phyloP scores from a whole-genome alignment of 768 basidiomycete species.

The Pisolithus microcarpus region DNA sequence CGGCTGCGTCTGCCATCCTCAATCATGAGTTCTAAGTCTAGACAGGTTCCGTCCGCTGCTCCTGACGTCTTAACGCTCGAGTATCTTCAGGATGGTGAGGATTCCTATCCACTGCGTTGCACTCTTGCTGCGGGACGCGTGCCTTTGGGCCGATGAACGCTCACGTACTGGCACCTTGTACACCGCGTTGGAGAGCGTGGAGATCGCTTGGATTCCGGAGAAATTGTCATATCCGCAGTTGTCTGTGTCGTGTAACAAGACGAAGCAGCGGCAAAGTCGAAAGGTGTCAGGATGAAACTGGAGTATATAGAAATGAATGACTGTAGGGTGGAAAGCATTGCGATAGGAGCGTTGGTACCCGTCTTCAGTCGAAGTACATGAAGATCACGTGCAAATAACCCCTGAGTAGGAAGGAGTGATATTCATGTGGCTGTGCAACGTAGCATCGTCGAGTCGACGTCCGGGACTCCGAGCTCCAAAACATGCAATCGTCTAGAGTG shows the following conservation, averaged over 20 bases:
- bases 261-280: constrained; percentile 24
- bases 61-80: no score
- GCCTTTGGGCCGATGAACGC: constrained; percentile 61
- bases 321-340: no score
- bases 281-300: constrained; percentile 68
- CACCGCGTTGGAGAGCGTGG: constrained; percentile 55
- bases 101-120: constrained; percentile 63
- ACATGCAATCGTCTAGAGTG: neutral
- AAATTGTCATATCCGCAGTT: constrained; percentile 41
- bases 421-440: no score
- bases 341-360: no score
- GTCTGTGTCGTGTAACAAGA: constrained; percentile 30
- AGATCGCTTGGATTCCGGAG: constrained; percentile 46
- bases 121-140: constrained; percentile 87
- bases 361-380: no score
- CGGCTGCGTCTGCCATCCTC: no score
- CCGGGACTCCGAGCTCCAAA: neutral
- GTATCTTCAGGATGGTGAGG: constrained; percentile 79
- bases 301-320: no score
- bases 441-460: no score
- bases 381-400: no score
- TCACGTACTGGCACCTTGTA: constrained; percentile 57
- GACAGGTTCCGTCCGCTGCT: no score
- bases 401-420: no score
- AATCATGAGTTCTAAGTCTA: no score